Base-by-base conservation (phyloP, 1,284 basidiomycete species). In the Fistulinella cinereoalba region DNA sequence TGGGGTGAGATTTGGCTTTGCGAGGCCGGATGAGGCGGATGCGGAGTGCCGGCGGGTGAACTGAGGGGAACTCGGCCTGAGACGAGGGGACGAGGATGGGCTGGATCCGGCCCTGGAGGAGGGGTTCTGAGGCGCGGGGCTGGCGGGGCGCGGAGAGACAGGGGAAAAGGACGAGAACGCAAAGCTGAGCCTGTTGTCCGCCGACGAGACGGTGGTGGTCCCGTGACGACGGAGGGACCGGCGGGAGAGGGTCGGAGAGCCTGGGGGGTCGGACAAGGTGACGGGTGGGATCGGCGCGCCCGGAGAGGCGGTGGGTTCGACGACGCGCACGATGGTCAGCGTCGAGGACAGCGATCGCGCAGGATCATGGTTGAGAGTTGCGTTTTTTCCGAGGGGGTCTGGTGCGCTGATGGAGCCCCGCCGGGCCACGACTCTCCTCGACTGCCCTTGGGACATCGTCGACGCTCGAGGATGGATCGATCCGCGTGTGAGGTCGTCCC, bases 281-380 rank as follows among this genome's bases (percentile, higher is more conserved):
- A 58, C 47, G 10, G 52, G 54, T 24, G 44, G 24, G 4, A 27
- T 46, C 37, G 65, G 39, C 4, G 15, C 29, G 19, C 32, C 36
- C 21, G 49, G 16, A 33, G 43, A 7, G 27, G 51, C 25, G 6
- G 46, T n/a, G 27, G 63, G 46, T 31, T 66, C 60, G 38, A 64
- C 43, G 38, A 88, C 80, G 46, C 83, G 81, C 34, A 88, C 81
- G 66, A 90, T 88, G 42, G 85, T 88, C 37, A 90, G 73, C 3
- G 72, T 80, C 62, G 81, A 85, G 25, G 79, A 78, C 0, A 79
- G 76, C 2, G 76, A 70, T 50, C 81, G 68, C 43, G 69, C 67
- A 6, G 79, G 75, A 60, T 80, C 73, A 48, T 73, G 60, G 60
- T 81, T 81, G 37, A 79, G 57, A 8, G 68, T 58, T 11, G 73